Percentiles rank a stretch among this genome's conserved stretches.
These are phyloP conservation scores for Emiliania huxleyi DNA, from an alignment of 78 protist species.

Conservation along the genomic window DNA sequence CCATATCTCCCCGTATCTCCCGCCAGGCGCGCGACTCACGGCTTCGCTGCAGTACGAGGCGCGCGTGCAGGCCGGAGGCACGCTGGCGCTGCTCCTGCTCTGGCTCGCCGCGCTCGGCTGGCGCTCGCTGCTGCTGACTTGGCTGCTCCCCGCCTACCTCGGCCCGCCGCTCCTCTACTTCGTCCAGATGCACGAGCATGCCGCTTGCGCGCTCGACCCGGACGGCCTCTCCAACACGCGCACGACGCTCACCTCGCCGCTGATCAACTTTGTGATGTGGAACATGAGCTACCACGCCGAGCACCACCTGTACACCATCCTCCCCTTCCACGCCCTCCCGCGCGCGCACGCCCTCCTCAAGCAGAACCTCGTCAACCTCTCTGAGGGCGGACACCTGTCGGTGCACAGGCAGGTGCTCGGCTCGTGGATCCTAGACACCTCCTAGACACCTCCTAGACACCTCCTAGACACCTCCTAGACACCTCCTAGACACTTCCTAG, in stretches of 20 bases:
- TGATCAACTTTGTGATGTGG: not conserved
- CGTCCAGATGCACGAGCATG: not conserved
- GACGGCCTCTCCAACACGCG: not conserved
- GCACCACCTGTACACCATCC: not conserved
- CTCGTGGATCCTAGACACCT: too few species aligned
- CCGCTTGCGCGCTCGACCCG: not conserved
- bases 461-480: too few species aligned
- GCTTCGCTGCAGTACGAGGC: not conserved
- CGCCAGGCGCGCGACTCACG: too few species aligned
- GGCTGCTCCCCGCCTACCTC: not conserved
- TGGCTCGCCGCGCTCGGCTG: too few species aligned
- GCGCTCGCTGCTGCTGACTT: too few species aligned
- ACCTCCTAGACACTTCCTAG: too few species aligned
- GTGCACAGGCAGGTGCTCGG: too few species aligned
- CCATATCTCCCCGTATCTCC: too few species aligned
- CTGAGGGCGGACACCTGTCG: too few species aligned
- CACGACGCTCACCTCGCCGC: not conserved
- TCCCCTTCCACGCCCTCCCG: not conserved
- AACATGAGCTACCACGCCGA: not conserved
- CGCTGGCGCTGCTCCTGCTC: not conserved
- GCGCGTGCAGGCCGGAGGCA: not conserved
- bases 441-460: too few species aligned
- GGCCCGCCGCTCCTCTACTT: not conserved
- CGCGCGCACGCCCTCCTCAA: not conserved
- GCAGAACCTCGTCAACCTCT: too few species aligned